Conservation (phyloP, 176 grass and related monocot species). For the Secale cereale region DNA sequence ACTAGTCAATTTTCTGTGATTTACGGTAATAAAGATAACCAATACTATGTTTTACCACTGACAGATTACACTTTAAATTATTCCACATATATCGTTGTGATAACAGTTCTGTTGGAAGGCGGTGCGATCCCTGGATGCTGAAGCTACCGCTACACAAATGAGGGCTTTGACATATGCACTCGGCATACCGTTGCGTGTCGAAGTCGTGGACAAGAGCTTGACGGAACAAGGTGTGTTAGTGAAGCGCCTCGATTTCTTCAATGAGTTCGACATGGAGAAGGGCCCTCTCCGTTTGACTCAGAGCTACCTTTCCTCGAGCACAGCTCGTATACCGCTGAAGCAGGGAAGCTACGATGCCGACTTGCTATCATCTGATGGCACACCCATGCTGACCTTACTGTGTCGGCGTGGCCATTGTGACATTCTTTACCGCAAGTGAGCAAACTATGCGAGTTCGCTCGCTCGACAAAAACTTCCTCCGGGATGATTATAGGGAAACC, state of each 20-base stretch:
- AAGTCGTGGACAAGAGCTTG: not conserved
- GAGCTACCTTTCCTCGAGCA: not conserved
- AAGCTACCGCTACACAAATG: not conserved
- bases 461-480: not conserved
- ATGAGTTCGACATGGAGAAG: not conserved
- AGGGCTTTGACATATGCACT: conserved; percentile 25
- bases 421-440: conserved; percentile 21
- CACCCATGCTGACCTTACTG: not conserved
- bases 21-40: not conserved
- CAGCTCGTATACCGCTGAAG: not conserved
- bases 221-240: not conserved
- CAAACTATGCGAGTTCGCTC: not conserved
- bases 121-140: not conserved
- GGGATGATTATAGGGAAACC: not conserved
- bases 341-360: not conserved
- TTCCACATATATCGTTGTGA: conserved; percentile 18
- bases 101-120: not conserved
- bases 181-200: conserved; percentile 22
- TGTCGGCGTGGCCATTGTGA: not conserved
- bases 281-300: not conserved
- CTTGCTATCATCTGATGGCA: conserved; percentile 3
- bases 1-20: not conserved
- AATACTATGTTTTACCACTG: not conserved
- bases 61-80: not conserved
- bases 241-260: conserved; percentile 13